A percentile compares a stretch with the other conserved stretches of the same genome.
Evolutionary conservation across 176 grass and related monocot genomes (phyloP).

Genomic region (Phyllostachys edulis): DNA sequence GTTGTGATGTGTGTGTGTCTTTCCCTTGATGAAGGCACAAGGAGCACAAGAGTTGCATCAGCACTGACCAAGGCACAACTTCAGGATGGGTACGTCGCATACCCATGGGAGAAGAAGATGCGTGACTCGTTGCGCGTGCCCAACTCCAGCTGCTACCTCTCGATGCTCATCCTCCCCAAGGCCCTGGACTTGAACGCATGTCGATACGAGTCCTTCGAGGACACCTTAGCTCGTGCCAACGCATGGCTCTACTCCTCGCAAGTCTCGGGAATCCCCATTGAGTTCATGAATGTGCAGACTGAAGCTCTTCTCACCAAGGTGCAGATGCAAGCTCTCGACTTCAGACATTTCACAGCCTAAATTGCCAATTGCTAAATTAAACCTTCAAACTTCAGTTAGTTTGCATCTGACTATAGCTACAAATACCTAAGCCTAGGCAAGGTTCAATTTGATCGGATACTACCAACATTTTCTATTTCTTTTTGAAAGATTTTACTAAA

Average conservation of each 20-base stretch:
- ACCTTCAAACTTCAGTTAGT: neutral
- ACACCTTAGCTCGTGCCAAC: slow-evolving; percentile 58
- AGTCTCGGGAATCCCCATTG: slow-evolving; percentile 54
- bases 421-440: neutral
- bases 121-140: slow-evolving; percentile 24
- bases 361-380: neutral
- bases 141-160: slow-evolving; percentile 56
- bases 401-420: neutral
- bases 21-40: slow-evolving; percentile 42
- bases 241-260: slow-evolving; percentile 65
- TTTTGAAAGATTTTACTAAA: neutral
- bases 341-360: neutral
- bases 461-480: neutral
- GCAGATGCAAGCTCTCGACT: neutral
- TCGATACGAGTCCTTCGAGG: slow-evolving; percentile 60
- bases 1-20: neutral
- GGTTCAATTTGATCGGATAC: neutral
- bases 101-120: slow-evolving; percentile 81
- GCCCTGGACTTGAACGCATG: slow-evolving; percentile 48
- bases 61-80: slow-evolving; percentile 68
- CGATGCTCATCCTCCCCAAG: slow-evolving; percentile 67
- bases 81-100: slow-evolving; percentile 68
- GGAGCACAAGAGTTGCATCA: slow-evolving; percentile 61
- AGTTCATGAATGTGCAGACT: slow-evolving; percentile 63
- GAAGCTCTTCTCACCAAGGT: slow-evolving; percentile 89